Conservation (phyloP, 2,329 filamentous ascomycete species). For the Myriangium duriaei region DNA sequence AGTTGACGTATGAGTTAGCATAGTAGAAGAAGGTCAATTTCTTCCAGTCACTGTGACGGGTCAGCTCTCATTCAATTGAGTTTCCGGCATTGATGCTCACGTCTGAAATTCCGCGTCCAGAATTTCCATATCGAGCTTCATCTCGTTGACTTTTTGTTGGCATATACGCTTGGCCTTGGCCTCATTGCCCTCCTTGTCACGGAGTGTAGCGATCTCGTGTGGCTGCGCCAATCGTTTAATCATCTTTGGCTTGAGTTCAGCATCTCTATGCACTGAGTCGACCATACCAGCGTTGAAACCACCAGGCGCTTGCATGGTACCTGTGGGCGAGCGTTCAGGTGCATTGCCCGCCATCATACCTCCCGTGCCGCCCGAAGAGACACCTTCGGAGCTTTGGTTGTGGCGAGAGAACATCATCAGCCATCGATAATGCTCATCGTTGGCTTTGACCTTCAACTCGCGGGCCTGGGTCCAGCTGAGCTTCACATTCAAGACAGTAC, state of each 20-base stretch:
- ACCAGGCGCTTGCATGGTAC: background rate
- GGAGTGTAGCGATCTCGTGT: conserved; percentile 77
- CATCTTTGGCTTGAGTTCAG: conserved; percentile 82
- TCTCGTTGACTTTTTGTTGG: conserved; percentile 91
- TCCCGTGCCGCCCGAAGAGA: conserved; percentile 7
- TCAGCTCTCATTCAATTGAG: conserved; percentile 1
- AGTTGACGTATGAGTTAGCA: conserved; percentile 95
- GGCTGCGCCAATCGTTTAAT: conserved; percentile 89
- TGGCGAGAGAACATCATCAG: conserved; percentile 83
- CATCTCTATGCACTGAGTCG: conserved; percentile 6
- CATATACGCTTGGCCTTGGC: conserved; percentile 95
- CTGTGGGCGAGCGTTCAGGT: conserved; percentile 6
- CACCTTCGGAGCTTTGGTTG: conserved; percentile 20
- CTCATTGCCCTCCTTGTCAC: conserved; percentile 94
- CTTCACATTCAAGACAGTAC: conserved; percentile 79
- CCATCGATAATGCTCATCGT: conserved; percentile 95
- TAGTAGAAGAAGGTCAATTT: conserved; percentile 99
- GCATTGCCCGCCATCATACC: conserved; percentile 49
- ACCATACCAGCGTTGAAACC: conserved; percentile 9
- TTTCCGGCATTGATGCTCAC: conserved; percentile 44
- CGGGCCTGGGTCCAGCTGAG: conserved; percentile 81
- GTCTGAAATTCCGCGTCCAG: conserved; percentile 97
- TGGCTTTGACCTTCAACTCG: conserved; percentile 78
- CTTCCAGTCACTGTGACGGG: conserved; percentile 74
- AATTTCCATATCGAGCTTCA: conserved; percentile 95